Conservation (phyloP, 108 stramenopile species). For the Fistulifera solaris region DNA sequence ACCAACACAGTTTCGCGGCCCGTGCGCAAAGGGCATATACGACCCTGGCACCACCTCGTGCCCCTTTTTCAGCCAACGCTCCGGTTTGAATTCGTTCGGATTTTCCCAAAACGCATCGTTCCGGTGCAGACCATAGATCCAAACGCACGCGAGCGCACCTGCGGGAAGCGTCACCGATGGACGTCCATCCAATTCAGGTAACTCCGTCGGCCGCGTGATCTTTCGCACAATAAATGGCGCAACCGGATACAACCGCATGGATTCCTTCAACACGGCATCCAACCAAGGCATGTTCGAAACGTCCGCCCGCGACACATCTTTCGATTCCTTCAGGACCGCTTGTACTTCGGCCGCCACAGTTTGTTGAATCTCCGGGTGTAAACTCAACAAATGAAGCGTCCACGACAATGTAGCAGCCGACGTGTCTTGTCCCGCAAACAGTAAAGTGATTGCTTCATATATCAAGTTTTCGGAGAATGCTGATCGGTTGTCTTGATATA, state of each 20-base stretch:
- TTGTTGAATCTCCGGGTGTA: constrained; percentile 60
- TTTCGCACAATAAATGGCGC: constrained; percentile 86
- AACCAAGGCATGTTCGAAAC: constrained; percentile 56
- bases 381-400: constrained; percentile 82
- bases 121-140: constrained; percentile 90
- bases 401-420: constrained; percentile 89
- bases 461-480: constrained; percentile 44
- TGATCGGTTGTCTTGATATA: background rate
- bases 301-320: constrained; percentile 28
- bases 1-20: constrained; percentile 87
- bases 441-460: constrained; percentile 84
- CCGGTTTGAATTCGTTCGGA: constrained; percentile 83
- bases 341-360: constrained; percentile 48
- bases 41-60: constrained; percentile 38
- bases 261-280: constrained; percentile 84
- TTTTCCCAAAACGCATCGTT: constrained; percentile 71
- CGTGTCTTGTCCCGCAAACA: constrained; percentile 91
- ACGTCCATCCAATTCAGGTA: constrained; percentile 13
- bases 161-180: constrained; percentile 40
- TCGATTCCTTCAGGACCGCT: constrained; percentile 17
- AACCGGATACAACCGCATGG: constrained; percentile 89
- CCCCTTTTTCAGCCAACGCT: constrained; percentile 63
- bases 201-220: constrained; percentile 33
- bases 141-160: constrained; percentile 75
- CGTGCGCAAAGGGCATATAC: constrained; percentile 87